Conservation (phyloP, 352 stramenopile genomes). For the Phytophthora nicotianae region DNA sequence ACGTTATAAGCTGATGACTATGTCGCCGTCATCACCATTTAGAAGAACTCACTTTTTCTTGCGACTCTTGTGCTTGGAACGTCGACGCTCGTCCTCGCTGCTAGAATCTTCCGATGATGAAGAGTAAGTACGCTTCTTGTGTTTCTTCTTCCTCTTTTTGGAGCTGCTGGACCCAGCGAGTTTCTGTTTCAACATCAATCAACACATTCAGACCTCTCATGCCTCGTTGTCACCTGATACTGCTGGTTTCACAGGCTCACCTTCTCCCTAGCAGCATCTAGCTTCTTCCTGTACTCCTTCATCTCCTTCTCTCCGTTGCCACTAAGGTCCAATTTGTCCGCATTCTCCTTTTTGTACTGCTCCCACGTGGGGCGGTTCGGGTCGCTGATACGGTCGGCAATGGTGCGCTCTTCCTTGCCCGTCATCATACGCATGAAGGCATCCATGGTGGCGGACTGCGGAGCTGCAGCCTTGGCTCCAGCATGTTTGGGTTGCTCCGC, state of each 20-base stretch:
- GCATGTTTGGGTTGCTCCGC: constrained; percentile 23
- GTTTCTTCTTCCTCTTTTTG: constrained; percentile 89
- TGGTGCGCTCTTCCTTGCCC: constrained; percentile 93
- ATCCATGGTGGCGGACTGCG: constrained; percentile 90
- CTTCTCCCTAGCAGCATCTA: constrained; percentile 92
- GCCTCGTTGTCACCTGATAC: background rate
- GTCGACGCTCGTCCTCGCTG: constrained; percentile 54
- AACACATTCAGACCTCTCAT: constrained; percentile 4
- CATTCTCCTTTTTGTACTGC: constrained; percentile 96
- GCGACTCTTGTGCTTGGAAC: constrained; percentile 63
- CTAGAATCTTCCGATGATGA: constrained; percentile 54
- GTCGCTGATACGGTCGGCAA: constrained; percentile 93
- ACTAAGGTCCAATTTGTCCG: constrained; percentile 92
- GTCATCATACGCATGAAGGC: constrained; percentile 94
- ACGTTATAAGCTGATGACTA: constrained; percentile 16
- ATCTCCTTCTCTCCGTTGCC: constrained; percentile 93
- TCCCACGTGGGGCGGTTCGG: constrained; percentile 95
- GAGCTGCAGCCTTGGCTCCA: constrained; percentile 2
- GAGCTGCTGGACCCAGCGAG: constrained; percentile 67
- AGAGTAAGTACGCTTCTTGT: constrained; percentile 62
- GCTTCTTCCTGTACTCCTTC: constrained; percentile 92
- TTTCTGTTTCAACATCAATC: constrained; percentile 37
- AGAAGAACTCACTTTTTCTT: constrained; percentile 76
- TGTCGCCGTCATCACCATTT: background rate
- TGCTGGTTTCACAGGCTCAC: constrained; percentile 23